phyloP scores from a whole-genome alignment of 305 asterid genomes.

The Andrographis paniculata region DNA sequence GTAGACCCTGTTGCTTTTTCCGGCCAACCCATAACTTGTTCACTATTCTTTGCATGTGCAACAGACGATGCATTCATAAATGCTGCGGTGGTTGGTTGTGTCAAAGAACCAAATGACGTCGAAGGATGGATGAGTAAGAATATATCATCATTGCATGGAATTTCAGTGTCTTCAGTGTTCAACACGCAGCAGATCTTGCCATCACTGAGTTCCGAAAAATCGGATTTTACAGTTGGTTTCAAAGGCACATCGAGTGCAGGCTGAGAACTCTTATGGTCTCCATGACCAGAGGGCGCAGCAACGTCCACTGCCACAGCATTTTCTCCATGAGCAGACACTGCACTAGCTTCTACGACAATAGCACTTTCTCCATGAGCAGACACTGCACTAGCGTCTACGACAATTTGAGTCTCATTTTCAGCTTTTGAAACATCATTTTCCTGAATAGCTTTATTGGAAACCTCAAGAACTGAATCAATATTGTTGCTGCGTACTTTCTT shows the following conservation, averaged over 20 bases:
- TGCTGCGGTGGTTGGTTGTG: constrained; percentile 30
- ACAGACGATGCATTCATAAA: constrained; percentile 29
- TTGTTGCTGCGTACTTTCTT: constrained; percentile 29
- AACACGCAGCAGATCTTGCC: constrained; percentile 50
- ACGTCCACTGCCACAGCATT: constrained; percentile 1
- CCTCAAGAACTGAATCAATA: constrained; percentile 26
- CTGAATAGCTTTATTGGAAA: constrained; percentile 30
- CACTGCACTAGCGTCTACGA: constrained; percentile 24
- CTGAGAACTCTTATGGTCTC: constrained; percentile 24
- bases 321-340: constrained; percentile 22
- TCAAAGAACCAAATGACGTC: constrained; percentile 42
- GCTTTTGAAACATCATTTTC: constrained; percentile 27
- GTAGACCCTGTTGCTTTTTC: constrained; percentile 35
- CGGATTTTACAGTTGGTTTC: constrained; percentile 30
- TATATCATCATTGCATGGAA: constrained; percentile 98
- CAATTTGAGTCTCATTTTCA: constrained; percentile 26
- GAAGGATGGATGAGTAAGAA: constrained; percentile 96
- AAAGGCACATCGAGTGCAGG: constrained; percentile 37
- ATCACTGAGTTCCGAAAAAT: constrained; percentile 33
- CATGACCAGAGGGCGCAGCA: constrained; percentile 22
- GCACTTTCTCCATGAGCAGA: constrained; percentile 27
- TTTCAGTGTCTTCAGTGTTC: constrained; percentile 85
- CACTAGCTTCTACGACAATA: constrained; percentile 18
- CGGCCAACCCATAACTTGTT: constrained; percentile 29
- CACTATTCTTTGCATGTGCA: constrained; percentile 29